These are phyloP conservation scores for Eucalyptus regnans DNA, from an alignment of 345 rosid genomes.

Conservation along the genomic window DNA sequence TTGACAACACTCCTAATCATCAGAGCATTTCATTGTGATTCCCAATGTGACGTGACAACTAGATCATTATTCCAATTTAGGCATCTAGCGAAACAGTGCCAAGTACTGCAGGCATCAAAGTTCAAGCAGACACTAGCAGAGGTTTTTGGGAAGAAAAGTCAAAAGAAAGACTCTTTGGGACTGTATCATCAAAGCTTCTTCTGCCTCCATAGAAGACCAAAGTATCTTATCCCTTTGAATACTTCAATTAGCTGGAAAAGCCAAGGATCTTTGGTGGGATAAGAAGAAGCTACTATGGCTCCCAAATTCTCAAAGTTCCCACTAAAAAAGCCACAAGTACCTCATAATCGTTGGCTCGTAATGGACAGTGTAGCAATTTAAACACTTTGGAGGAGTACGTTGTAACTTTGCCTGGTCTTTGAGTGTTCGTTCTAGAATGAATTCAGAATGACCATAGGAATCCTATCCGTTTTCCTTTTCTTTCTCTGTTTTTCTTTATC, in stretches of 20 bases:
- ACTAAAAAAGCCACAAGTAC: neutral
- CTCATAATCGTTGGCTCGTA: neutral
- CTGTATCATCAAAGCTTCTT: neutral
- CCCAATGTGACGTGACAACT: neutral
- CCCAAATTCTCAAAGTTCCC: neutral
- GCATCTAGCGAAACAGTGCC: neutral
- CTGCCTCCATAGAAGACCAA: too few relatives aligned
- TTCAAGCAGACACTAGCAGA: neutral
- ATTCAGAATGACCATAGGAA: neutral
- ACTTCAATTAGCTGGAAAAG: neutral
- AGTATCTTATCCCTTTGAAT: neutral
- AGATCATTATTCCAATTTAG: neutral
- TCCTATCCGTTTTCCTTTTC: neutral
- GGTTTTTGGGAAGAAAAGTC: neutral
- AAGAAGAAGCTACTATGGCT: neutral
- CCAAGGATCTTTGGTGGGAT: neutral
- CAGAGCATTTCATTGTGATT: neutral
- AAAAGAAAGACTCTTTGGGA: neutral
- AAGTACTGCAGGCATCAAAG: neutral
- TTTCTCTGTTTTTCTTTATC: neutral
- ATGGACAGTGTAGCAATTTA: neutral
- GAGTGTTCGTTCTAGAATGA: accelerated
- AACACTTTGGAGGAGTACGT: neutral
- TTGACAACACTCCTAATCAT: neutral
- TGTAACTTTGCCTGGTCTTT: neutral